These are phyloP conservation scores for Silene latifolia DNA, from an alignment of 148 eudicot genomes.

Conservation along the genomic window DNA sequence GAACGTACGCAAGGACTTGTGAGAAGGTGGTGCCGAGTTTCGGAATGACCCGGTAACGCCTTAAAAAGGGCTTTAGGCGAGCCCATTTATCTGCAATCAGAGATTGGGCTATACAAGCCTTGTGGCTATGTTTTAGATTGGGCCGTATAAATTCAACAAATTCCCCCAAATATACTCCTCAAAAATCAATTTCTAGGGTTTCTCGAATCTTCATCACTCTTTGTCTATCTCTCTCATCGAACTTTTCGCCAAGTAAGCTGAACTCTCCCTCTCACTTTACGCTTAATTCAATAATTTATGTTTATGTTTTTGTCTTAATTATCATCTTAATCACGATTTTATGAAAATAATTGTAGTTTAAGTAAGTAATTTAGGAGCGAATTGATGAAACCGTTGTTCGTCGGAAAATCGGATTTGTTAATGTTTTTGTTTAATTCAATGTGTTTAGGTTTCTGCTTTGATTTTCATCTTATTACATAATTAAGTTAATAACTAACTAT, in stretches of 20 bases:
- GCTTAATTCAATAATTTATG: neutral
- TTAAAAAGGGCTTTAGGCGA: too few species aligned
- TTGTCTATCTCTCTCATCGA: constrained; percentile 11
- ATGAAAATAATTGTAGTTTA: neutral
- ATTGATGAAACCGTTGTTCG: neutral
- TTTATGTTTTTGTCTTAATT: neutral
- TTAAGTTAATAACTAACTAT: constrained; percentile 9
- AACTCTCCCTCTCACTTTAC: neutral
- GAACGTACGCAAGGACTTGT: too few species aligned
- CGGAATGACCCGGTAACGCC: too few species aligned
- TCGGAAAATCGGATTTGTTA: neutral
- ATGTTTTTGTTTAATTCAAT: too few species aligned
- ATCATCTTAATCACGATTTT: neutral
- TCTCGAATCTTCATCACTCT: neutral
- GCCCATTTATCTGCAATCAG: too few species aligned
- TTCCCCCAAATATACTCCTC: neutral
- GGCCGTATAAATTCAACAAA: neutral
- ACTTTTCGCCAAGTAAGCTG: neutral
- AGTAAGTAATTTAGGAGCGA: neutral
- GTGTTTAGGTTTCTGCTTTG: neutral
- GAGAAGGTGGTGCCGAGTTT: too few species aligned
- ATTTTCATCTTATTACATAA: neutral
- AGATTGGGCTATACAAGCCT: too few species aligned
- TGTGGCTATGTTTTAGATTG: neutral
- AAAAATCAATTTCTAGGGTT: constrained; percentile 7